Evolutionary conservation across 2,329 filamentous ascomycete genomes (phyloP), one percentile per base, ranked within the genome.

Genomic region (Ophiostoma novo-ulmi): DNA sequence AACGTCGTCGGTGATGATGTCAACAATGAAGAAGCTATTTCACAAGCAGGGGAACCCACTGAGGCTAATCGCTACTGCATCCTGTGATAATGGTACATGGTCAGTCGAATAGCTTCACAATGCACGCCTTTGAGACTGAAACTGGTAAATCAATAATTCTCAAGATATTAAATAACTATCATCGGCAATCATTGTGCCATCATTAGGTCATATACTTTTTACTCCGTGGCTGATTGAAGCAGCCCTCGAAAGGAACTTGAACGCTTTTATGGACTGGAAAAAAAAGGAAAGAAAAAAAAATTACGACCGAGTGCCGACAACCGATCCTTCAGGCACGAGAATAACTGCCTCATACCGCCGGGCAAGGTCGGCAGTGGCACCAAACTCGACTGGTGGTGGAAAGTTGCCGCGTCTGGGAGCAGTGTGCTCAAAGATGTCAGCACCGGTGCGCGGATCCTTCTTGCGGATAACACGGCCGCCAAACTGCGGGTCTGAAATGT

Each of bases 381-480:
- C 73, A 38, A 71, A 73, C 70, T 74, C 72, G 44, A 44, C 52
- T 2, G 70, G 71, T 41, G 73, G 72, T 38, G 72, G 70, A n/a
- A 71, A 74, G 26, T 52, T 69, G 0, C 55, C 69, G 26, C 63
- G 68, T 31, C 73, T 71, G 5, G 72, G 71, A 36, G 71, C 71
- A 22, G 72, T 72, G 70, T 74, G 73, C 65, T 69, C 71, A n/a
- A 68, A 74, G 1, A 70, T 3, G 26, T 55, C 67, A 48, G 52
- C 58, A 7, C 70, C 70, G 17, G 63, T 38, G 52, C 31, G 26
- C 1, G 48, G 26, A n/a, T 72, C 61, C 17, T 66, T 69, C 17
- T 68, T 64, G 22, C 72, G 67, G n/a, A 72, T 52, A n/a, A 74
- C 73, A 8, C 73, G 70, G 1, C 73, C 73, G 26, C 73, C 73